Percentiles rank a stretch among this genome's conserved stretches.
phyloP scores from a whole-genome alignment of 306 rosid genomes.

The Quercus dentata region DNA sequence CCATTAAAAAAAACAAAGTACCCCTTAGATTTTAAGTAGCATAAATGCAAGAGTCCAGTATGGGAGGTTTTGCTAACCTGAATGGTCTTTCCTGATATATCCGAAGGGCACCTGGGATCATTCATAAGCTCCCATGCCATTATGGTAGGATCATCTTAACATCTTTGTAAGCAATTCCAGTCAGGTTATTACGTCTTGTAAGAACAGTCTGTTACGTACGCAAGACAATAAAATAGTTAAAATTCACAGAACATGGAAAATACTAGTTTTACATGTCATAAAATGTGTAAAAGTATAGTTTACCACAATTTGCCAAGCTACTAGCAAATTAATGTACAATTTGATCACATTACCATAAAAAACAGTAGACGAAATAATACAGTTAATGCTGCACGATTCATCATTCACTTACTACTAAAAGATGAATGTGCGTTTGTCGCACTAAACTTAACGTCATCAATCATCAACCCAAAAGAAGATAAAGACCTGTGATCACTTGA shows the following conservation, averaged over 20 bases:
- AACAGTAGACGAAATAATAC: background rate
- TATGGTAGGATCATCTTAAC: conserved; percentile 69
- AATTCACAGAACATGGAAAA: background rate
- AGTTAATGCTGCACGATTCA: no score
- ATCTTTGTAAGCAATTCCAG: conserved; percentile 59
- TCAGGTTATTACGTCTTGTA: conserved; percentile 67
- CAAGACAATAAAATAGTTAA: background rate
- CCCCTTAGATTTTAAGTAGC: no score
- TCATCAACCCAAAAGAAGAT: no score
- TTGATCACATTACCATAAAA: background rate
- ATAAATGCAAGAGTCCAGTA: background rate
- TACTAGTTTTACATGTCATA: background rate
- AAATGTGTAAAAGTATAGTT: background rate
- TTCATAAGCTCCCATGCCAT: conserved; percentile 99
- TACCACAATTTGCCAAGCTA: background rate
- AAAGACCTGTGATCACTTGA: no score
- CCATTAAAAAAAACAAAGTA: no score
- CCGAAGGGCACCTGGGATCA: conserved; percentile 74
- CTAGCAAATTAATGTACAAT: background rate
- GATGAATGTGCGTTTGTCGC: no score
- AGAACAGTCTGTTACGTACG: conserved; percentile 43
- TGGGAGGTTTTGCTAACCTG: conserved; percentile 46
- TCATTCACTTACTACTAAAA: no score
- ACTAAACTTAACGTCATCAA: no score
- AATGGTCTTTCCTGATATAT: conserved; percentile 65